A percentile compares a stretch with the other conserved stretches of the same genome.
These are phyloP conservation scores for Astrephomene gubernaculifera DNA, from an alignment of 139 green algal species.

Conservation along the genomic window DNA sequence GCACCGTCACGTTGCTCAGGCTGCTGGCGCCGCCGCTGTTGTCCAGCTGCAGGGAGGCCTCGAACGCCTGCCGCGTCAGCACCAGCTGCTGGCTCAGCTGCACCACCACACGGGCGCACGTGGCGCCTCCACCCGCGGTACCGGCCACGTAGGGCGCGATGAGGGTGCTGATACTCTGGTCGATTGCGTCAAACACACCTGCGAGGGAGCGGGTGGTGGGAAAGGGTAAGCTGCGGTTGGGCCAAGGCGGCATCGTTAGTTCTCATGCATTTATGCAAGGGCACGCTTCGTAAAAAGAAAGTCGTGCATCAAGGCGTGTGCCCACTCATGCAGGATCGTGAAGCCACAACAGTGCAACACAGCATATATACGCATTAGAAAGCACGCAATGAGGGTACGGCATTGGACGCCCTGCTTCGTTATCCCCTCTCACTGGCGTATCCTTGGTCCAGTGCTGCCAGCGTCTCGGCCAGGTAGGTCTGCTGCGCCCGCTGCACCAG, in stretches of 20 bases:
- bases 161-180: neutral
- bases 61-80: constrained; percentile 14
- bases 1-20: neutral
- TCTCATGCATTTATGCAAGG: too few relatives aligned
- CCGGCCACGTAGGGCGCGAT: neutral
- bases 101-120: constrained; percentile 25
- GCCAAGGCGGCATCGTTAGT: too few relatives aligned
- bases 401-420: neutral
- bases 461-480: constrained; percentile 7
- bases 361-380: too few relatives aligned
- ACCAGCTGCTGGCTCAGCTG: constrained; percentile 27
- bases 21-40: constrained; percentile 5
- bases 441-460: neutral
- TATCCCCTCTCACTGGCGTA: neutral
- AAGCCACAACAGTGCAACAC: too few relatives aligned
- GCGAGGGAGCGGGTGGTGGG: neutral
- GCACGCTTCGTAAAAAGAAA: too few relatives aligned
- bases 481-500: neutral
- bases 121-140: neutral
- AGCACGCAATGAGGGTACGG: too few relatives aligned
- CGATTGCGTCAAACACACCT: constrained; percentile 23
- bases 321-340: too few relatives aligned
- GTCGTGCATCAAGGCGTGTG: too few relatives aligned
- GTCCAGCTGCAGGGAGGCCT: constrained; percentile 24
- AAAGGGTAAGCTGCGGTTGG: neutral